Conservation (phyloP, 179 eudicot species). For the Beta macrorhiza region DNA sequence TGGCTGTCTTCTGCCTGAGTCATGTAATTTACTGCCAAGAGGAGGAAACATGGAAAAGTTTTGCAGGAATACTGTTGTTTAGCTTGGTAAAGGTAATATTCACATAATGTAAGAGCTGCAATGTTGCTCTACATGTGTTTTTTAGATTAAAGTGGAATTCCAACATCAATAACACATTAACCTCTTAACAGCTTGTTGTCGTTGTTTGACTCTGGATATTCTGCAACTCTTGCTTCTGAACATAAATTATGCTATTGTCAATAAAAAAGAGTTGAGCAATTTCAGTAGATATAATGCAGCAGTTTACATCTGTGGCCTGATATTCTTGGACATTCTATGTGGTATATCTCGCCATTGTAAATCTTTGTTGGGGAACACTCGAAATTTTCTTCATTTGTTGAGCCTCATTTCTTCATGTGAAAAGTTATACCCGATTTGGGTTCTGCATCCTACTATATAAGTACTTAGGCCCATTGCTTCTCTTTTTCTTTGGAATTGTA, state of each 20-base stretch:
- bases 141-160: conserved; percentile 35
- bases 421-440: neutral
- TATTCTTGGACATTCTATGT: conserved; percentile 3
- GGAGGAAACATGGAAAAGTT: conserved; percentile 66
- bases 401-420: neutral
- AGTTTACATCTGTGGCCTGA: neutral
- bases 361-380: neutral
- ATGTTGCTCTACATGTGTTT: conserved; percentile 44
- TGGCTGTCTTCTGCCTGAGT: conserved; percentile 41
- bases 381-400: neutral
- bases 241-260: conserved; percentile 19
- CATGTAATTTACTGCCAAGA: conserved; percentile 66
- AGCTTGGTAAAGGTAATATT: conserved; percentile 62
- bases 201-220: conserved; percentile 21
- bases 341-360: neutral
- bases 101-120: conserved; percentile 45
- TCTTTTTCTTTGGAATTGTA: neutral
- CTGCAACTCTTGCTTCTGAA: conserved; percentile 12
- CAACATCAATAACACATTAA: conserved; percentile 43
- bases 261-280: neutral
- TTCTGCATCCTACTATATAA: neutral
- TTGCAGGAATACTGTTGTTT: conserved; percentile 83
- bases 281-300: neutral
- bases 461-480: neutral
- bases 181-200: conserved; percentile 32